phyloP scores from a whole-genome alignment of 1,139 yeast genomes.

The Pichia sp. region DNA sequence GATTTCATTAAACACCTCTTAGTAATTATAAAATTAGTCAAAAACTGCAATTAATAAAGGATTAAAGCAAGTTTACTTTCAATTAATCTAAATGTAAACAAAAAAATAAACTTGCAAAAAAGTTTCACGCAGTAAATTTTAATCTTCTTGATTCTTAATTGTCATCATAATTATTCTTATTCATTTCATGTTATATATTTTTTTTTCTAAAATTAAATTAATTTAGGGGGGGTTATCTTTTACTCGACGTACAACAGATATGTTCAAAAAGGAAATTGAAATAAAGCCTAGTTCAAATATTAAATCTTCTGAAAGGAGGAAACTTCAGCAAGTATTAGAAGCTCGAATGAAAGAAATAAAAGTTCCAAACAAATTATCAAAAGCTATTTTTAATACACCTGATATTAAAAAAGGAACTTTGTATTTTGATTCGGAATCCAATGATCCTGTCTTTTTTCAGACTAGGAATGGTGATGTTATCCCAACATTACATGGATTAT shows the following conservation, averaged over 20 bases:
- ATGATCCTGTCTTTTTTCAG: constrained; percentile 69
- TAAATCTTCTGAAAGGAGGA: constrained; percentile 75
- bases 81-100: background rate
- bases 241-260: constrained; percentile 27
- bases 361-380: constrained; percentile 53
- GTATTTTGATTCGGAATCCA: constrained; percentile 51
- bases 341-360: constrained; percentile 31
- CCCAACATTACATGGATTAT: constrained; percentile 69
- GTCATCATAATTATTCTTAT: too few species aligned
- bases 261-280: constrained; percentile 62
- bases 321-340: constrained; percentile 42
- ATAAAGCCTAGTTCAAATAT: constrained; percentile 71
- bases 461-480: constrained; percentile 45
- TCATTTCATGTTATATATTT: too few species aligned
- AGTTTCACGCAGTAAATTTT: background rate
- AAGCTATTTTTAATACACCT: constrained; percentile 56
- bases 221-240: background rate
- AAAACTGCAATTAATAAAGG: too few species aligned
- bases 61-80: background rate
- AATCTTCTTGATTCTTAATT: background rate
- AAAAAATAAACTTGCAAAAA: background rate
- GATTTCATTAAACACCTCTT: background rate
- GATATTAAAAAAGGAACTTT: constrained; percentile 55
- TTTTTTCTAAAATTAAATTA: too few species aligned
- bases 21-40: too few species aligned